A percentile compares a stretch with the other conserved stretches of the same genome.
These are phyloP conservation scores for Clonostachys sp. DNA, from an alignment of 2,329 filamentous ascomycete genomes.

Conservation along the genomic window DNA sequence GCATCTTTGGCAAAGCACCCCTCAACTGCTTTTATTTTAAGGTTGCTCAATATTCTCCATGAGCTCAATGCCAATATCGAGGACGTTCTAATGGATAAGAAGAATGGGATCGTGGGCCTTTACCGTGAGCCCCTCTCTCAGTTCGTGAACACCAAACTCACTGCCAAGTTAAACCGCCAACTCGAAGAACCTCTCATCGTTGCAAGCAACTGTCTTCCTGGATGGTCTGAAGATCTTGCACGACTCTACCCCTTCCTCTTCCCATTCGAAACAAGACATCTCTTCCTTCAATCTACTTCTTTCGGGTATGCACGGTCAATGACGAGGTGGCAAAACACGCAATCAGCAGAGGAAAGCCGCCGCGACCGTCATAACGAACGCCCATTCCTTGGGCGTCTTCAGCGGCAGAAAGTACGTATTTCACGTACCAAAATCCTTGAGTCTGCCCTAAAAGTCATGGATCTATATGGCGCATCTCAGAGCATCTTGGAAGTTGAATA, in stretches of 20 bases:
- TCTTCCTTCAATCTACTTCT: slow-evolving; percentile 96
- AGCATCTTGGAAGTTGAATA: slow-evolving; percentile 97
- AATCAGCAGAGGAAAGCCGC: slow-evolving; percentile 74
- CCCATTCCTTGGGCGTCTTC: slow-evolving; percentile 84
- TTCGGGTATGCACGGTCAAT: slow-evolving; percentile 98
- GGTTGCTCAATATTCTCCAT: slow-evolving; percentile 84
- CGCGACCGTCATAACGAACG: slow-evolving; percentile 85
- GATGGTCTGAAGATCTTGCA: slow-evolving; percentile 93
- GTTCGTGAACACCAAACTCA: slow-evolving; percentile 98
- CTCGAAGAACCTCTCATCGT: slow-evolving; percentile 95
- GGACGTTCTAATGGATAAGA: slow-evolving; percentile 76
- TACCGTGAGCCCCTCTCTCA: slow-evolving; percentile 82
- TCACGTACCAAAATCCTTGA: slow-evolving; percentile 92
- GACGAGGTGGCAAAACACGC: slow-evolving; percentile 93
- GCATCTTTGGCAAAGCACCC: slow-evolving; percentile 79
- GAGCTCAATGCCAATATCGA: slow-evolving; percentile 91
- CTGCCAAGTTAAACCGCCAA: slow-evolving; percentile 94
- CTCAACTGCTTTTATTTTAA: slow-evolving; percentile 80
- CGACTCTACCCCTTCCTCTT: slow-evolving; percentile 95
- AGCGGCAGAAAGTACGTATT: slow-evolving; percentile 97
- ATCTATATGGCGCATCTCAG: slow-evolving; percentile 93
- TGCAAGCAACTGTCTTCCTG: slow-evolving; percentile 91
- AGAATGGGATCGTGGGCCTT: slow-evolving; percentile 61
- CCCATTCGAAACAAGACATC: slow-evolving; percentile 92
- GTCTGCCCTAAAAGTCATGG: slow-evolving; percentile 97